Conservation (phyloP, 148 eudicot genomes). For the Rhododendron molle region DNA sequence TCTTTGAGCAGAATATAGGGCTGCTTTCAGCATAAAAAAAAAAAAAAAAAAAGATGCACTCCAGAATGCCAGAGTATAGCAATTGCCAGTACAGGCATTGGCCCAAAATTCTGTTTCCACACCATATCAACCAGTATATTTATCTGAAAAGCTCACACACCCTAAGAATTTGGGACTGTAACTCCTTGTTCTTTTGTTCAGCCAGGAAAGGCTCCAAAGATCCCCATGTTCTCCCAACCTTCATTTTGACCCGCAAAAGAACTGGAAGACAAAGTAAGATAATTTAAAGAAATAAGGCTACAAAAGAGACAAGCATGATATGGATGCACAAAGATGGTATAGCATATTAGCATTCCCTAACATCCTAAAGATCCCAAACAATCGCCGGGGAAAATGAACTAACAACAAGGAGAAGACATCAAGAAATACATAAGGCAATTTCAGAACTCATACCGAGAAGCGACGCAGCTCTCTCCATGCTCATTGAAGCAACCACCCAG, state of each 20-base stretch:
- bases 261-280: conserved; percentile 41
- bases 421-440: not conserved
- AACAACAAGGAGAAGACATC: not conserved
- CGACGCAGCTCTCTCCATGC: conserved; percentile 86
- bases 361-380: not conserved
- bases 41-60: not conserved
- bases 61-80: not conserved
- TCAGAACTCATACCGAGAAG: conserved; percentile 56
- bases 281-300: not conserved
- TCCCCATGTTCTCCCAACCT: conserved; percentile 91
- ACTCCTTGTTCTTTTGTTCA: conserved; percentile 12
- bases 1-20: not conserved
- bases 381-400: not conserved
- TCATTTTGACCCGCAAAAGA: conserved; percentile 78
- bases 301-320: not conserved
- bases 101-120: not conserved
- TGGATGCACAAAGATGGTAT: not conserved
- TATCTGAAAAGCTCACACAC: not conserved
- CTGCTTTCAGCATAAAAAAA: not conserved
- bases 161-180: conserved; percentile 2
- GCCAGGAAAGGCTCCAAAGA: conserved; percentile 63
- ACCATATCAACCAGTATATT: not conserved
- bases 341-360: too few relatives aligned
- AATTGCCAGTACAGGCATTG: not conserved
- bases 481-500: conserved; percentile 58